Evolutionary conservation across 2,329 filamentous ascomycete genomes (phyloP).

Genomic region (Nemania bipapillata): DNA sequence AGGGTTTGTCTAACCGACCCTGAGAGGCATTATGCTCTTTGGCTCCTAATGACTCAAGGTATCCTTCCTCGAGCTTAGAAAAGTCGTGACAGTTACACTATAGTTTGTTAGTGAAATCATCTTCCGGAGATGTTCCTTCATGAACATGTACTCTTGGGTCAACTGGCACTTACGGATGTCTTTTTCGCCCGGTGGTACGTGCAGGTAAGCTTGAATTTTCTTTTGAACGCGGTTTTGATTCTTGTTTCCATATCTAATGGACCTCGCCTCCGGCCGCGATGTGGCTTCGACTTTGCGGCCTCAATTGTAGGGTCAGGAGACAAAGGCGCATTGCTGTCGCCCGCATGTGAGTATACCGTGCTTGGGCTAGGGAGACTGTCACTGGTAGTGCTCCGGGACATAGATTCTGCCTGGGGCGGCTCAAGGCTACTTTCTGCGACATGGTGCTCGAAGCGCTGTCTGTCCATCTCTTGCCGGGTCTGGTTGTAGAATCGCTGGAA

Average conservation of each 20-base stretch:
- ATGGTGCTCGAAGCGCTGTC: conserved; percentile 39
- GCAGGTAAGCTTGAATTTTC: conserved; percentile 48
- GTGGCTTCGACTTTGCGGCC: conserved; percentile 35
- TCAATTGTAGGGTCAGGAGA: conserved; percentile 33
- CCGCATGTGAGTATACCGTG: conserved; percentile 41
- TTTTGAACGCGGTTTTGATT: conserved; percentile 48
- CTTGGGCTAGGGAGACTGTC: conserved; percentile 41
- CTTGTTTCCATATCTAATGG: conserved; percentile 45
- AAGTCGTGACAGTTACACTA: conserved; percentile 51
- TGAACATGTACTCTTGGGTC: neutral
- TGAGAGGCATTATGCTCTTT: conserved; percentile 18
- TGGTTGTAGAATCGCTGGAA: conserved; percentile 48
- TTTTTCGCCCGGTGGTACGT: conserved; percentile 44
- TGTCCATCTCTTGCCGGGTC: conserved; percentile 44
- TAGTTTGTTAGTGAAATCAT: conserved; percentile 32
- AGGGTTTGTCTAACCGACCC: conserved; percentile 31
- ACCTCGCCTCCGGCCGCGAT: conserved; percentile 47
- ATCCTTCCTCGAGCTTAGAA: conserved; percentile 46
- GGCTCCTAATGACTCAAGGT: conserved; percentile 27
- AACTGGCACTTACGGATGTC: conserved; percentile 43
- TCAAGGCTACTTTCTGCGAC: conserved; percentile 41
- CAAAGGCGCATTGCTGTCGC: conserved; percentile 33
- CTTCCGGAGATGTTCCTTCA: neutral
- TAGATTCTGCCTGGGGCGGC: conserved; percentile 38
- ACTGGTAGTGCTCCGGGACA: conserved; percentile 40